phyloP scores from a whole-genome alignment of 176 grass and related monocot genomes.

The Ananas comosus region DNA sequence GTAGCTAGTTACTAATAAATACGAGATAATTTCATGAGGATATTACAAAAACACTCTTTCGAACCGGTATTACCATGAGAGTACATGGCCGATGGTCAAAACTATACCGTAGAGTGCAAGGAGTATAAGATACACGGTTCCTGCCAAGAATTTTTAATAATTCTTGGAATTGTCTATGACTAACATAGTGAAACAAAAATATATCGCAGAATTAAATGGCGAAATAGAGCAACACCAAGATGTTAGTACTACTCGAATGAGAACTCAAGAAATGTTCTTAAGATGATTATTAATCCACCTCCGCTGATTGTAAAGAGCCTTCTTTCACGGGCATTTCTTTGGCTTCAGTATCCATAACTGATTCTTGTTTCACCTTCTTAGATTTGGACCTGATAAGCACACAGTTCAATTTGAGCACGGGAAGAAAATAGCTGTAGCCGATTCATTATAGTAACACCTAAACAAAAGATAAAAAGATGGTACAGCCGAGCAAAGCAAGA shows the following conservation, averaged over 20 bases:
- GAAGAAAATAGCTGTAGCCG: too few relatives aligned
- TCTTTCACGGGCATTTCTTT: not conserved
- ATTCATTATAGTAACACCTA: too few relatives aligned
- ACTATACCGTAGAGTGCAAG: not conserved
- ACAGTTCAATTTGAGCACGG: not conserved
- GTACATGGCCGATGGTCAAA: not conserved
- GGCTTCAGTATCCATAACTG: not conserved
- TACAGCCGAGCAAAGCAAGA: not conserved
- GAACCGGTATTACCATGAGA: not conserved
- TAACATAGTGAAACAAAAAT: not conserved
- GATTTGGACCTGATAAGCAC: conserved; percentile 10
- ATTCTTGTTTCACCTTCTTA: conserved; percentile 8
- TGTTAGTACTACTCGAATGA: not conserved
- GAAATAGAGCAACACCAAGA: not conserved
- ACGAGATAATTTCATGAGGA: too few relatives aligned
- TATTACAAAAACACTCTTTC: too few relatives aligned
- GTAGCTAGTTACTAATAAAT: too few relatives aligned
- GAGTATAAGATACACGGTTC: not conserved
- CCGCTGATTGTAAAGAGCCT: not conserved
- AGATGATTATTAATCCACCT: not conserved
- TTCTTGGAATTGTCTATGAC: not conserved
- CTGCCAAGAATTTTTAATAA: not conserved
- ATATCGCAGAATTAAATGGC: not conserved
- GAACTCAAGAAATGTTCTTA: not conserved
- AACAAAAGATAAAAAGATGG: too few relatives aligned